Base-by-base conservation (phyloP, 129 eudicot species). In the Lactuca saligna region DNA sequence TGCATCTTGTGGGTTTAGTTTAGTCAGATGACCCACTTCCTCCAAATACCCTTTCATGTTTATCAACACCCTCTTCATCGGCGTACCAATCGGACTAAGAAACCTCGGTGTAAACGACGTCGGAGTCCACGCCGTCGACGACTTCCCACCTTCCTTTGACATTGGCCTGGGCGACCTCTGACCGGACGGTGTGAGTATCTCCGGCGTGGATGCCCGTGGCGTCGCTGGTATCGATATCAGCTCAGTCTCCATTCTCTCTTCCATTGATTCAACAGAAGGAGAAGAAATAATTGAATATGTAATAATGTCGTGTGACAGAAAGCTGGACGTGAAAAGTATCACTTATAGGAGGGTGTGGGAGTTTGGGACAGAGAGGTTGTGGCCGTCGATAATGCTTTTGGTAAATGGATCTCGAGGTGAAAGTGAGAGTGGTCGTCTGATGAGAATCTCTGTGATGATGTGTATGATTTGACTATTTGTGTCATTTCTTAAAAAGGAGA, bases 31-130 rank as follows among this genome's bases (percentile, higher is more conserved):
- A 1, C 88, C 88, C 16, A 83, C 60, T 59, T 83, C 88, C 49
- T 80, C 88, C 44, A 92, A 77, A 58, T 92, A 88, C 2, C 91
- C 87, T 50, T 88, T 88, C 98, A 92, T 92, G 10, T 88, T 92
- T 0, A 81, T 76, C 65, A 92, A 72, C 72, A 86, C 96, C 70
- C 89, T 82, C 58, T 88, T 92, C 95, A 92, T 88, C 14, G 98
- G 96, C 4, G 96, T 92, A n/a, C 96, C 96, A 2, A 92, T 92
- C 33, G 98, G 96, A 76, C 95, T 88, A 75, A 92, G 55, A 57
- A 91, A 91, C 68, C 97, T 78, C 17, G 97, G 97, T 0, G 95
- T 91, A 54, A 91, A 88, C 39, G 97, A 91, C 63, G 93, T 77
- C 41, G 96, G 97, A 5, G 97, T 88, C 93, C 96, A 83, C 33